A percentile compares a stretch with the other conserved stretches of the same genome.
Conservation (phyloP, 164 flowering plant species). For the Euptelea pleiosperma region DNA sequence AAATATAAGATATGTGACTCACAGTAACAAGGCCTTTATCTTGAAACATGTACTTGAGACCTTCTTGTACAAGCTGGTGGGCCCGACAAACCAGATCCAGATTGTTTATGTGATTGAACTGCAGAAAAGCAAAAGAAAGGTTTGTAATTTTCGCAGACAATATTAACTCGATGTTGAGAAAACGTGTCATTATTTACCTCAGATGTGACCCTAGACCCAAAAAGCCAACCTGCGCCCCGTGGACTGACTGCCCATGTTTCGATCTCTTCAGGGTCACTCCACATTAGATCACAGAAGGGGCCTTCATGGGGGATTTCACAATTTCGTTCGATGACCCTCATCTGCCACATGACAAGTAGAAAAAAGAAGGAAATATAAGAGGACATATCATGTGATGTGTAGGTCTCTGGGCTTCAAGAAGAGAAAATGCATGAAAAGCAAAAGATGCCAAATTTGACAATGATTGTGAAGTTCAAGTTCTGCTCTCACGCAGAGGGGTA, state of each 20-base stretch:
- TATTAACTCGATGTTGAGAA: not conserved
- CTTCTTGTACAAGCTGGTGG: constrained; percentile 99
- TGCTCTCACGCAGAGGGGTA: too few relatives aligned
- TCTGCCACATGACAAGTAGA: constrained; percentile 41
- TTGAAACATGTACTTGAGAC: constrained; percentile 98
- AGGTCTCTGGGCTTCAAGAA: too few relatives aligned
- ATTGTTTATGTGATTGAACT: constrained; percentile 97
- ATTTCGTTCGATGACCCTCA: constrained; percentile 85
- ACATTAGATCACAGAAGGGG: constrained; percentile 99
- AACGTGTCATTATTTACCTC: constrained; percentile 50
- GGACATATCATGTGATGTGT: not conserved
- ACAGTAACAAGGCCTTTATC: constrained; percentile 99
- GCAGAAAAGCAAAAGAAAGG: constrained; percentile 16
- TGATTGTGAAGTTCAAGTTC: too few relatives aligned
- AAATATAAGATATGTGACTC: constrained; percentile 24
- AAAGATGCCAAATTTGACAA: too few relatives aligned
- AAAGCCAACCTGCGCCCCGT: constrained; percentile 99
- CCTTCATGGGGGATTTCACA: constrained; percentile 99
- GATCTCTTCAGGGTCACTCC: constrained; percentile 99
- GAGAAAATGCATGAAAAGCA: not conserved
- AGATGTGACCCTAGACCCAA: constrained; percentile 95
- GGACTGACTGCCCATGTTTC: constrained; percentile 99
- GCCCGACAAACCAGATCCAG: constrained; percentile 97
- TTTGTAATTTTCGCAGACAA: not conserved
- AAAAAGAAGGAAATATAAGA: not conserved